These are phyloP conservation scores for Annulohypoxylon stygium DNA, from an alignment of 495 filamentous ascomycete species.

Conservation along the genomic window DNA sequence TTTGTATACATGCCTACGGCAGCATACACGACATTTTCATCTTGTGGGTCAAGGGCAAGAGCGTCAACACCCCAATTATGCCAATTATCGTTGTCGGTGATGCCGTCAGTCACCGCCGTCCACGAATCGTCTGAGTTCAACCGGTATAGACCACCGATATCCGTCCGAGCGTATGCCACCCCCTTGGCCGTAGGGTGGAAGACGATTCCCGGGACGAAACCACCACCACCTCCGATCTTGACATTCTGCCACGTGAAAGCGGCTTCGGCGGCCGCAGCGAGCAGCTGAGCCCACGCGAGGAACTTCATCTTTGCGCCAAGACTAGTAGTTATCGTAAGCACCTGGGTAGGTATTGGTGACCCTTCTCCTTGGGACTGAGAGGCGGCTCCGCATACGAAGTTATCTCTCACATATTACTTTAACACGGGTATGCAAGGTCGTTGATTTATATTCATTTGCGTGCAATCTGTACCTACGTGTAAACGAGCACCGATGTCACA, in stretches of 20 bases:
- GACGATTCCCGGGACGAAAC: conserved; percentile 70
- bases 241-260: conserved; percentile 64
- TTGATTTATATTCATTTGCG: conserved; percentile 33
- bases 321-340: conserved; percentile 4
- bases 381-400: conserved; percentile 29
- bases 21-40: conserved; percentile 67
- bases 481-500: conserved; percentile 23
- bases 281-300: conserved; percentile 50
- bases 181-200: conserved; percentile 69
- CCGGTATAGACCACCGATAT: conserved; percentile 73
- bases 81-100: conserved; percentile 65
- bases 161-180: conserved; percentile 71
- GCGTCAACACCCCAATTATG: conserved; percentile 71
- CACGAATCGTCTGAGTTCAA: conserved; percentile 68
- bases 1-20: conserved; percentile 72
- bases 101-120: conserved; percentile 68
- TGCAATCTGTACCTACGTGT: conserved; percentile 27
- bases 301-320: conserved; percentile 52
- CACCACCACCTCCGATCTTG: conserved; percentile 68
- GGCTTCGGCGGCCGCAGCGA: conserved; percentile 46
- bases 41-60: conserved; percentile 68
- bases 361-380: conserved; percentile 6
- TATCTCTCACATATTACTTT: not conserved
- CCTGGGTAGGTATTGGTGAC: not conserved
- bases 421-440: conserved; percentile 20